These are phyloP conservation scores for Hevea brasiliensis DNA, from an alignment of 345 rosid genomes.

Conservation along the genomic window DNA sequence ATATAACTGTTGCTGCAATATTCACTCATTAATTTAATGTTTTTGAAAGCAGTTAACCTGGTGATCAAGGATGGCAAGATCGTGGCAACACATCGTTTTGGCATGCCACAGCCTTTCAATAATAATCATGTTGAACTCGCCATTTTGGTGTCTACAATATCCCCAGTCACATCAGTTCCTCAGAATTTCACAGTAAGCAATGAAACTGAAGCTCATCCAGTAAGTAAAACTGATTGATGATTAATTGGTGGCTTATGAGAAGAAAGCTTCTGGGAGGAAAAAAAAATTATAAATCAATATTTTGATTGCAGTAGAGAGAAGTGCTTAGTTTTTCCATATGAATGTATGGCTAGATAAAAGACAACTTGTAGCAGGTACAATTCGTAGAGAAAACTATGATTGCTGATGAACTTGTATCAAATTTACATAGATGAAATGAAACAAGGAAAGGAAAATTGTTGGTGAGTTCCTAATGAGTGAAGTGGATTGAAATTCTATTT, in stretches of 20 bases:
- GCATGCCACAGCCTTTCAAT: constrained; percentile 12
- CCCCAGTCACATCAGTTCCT: constrained; percentile 22
- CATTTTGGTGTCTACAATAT: constrained; percentile 21
- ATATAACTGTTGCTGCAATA: neutral
- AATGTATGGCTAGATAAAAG: neutral
- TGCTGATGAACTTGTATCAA: constrained; percentile 25
- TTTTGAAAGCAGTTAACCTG: constrained; percentile 26
- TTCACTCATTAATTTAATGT: neutral
- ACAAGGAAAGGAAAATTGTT: neutral
- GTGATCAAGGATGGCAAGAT: constrained; percentile 32
- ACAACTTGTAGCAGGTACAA: neutral
- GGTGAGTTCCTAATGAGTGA: neutral
- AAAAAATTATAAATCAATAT: neutral
- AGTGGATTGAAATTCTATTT: constrained; percentile 15
- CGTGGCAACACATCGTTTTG: constrained; percentile 12
- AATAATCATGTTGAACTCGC: constrained; percentile 24
- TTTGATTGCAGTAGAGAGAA: neutral
- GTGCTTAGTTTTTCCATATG: neutral
- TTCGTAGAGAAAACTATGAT: neutral
- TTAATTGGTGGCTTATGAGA: neutral
- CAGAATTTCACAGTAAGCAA: constrained; percentile 12
- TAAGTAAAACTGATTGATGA: neutral
- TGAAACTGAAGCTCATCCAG: constrained; percentile 18
- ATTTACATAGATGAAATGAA: constrained; percentile 15
- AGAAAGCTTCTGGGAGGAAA: neutral